A percentile compares a stretch with the other conserved stretches of the same genome.
These are phyloP conservation scores for Saccharomyces hybrid DNA, from an alignment of 1,139 yeast species.

Conservation along the genomic window DNA sequence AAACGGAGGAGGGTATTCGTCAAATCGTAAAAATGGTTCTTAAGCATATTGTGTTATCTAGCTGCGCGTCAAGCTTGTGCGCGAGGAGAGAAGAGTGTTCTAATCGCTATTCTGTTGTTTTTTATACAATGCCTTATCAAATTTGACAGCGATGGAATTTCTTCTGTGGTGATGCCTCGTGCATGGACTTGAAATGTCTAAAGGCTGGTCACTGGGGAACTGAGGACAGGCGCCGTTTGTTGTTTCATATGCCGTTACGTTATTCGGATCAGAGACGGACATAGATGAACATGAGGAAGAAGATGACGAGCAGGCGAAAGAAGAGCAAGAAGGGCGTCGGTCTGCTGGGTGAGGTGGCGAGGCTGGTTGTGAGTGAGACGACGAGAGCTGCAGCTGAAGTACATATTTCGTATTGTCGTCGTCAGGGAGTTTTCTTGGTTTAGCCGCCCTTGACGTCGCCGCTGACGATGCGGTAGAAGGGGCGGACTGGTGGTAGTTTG, in stretches of 20 bases:
- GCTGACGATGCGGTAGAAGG: background rate
- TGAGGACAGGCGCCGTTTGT: background rate
- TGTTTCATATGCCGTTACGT: background rate
- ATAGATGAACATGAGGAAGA: background rate
- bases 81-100: background rate
- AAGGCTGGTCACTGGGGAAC: background rate
- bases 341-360: background rate
- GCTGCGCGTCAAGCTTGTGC: background rate
- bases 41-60: background rate
- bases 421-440: background rate
- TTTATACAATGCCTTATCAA: constrained; percentile 18
- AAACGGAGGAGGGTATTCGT: background rate
- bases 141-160: constrained; percentile 29
- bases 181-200: constrained; percentile 12
- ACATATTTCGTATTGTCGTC: background rate
- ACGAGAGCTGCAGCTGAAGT: background rate
- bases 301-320: background rate
- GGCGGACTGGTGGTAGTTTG: background rate
- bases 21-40: background rate
- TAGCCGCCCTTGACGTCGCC: background rate
- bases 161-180: constrained; percentile 31
- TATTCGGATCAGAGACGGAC: background rate
- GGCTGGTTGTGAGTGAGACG: background rate
- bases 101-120: constrained; percentile 5
- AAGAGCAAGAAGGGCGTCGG: background rate